Percentiles rank a stretch among this genome's conserved stretches.
Conservation (phyloP, 495 filamentous ascomycete species). For the Staphylotrichum longicolle region DNA sequence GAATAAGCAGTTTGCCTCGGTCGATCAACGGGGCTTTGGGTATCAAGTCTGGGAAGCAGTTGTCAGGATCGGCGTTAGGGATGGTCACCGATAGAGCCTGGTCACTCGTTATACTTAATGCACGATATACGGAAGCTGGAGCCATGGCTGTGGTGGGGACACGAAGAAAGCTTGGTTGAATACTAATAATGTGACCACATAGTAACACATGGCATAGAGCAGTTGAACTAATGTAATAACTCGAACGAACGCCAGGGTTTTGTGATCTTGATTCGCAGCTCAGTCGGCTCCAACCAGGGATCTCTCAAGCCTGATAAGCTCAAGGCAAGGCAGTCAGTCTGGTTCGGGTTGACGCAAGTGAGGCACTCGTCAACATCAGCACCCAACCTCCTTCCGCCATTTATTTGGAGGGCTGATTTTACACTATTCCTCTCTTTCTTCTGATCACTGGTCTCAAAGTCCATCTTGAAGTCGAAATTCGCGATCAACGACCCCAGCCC, state of each 20-base stretch:
- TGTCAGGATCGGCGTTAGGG: constrained; percentile 23
- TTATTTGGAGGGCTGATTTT: not conserved
- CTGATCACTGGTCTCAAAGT: too few relatives aligned
- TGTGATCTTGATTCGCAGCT: not conserved
- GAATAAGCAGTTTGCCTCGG: constrained; percentile 23
- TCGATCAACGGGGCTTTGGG: constrained; percentile 13
- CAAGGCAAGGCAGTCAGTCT: too few relatives aligned
- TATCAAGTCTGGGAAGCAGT: constrained; percentile 17
- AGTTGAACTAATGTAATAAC: constrained; percentile 17
- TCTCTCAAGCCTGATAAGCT: not conserved
- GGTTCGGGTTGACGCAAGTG: too few relatives aligned
- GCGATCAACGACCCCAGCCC: too few relatives aligned
- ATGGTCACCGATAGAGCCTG: constrained; percentile 6
- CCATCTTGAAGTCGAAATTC: not conserved
- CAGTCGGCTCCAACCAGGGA: not conserved
- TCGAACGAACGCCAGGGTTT: not conserved
- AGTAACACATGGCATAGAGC: constrained; percentile 1
- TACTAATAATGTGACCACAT: constrained; percentile 10
- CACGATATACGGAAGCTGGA: not conserved
- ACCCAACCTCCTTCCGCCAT: not conserved
- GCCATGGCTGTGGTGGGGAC: not conserved
- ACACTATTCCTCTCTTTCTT: not conserved
- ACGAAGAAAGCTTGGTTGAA: not conserved
- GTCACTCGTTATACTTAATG: constrained; percentile 10
- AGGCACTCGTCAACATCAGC: too few relatives aligned